These are phyloP conservation scores for Cyberlindnera xylosilytica DNA, from an alignment of 805 yeast genomes.

Conservation along the genomic window DNA sequence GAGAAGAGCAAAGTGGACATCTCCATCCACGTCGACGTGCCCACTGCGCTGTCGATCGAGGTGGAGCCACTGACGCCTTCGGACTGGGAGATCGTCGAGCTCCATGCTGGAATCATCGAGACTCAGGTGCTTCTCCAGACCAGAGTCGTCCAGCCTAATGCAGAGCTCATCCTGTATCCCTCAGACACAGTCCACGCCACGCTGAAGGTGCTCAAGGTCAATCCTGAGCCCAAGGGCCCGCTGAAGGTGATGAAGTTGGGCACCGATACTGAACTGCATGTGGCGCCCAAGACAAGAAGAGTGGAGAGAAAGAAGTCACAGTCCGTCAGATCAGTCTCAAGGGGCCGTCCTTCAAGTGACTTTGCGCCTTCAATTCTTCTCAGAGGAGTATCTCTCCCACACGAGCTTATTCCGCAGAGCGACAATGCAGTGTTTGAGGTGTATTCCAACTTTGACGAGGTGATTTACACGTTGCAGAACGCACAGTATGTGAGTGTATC, in stretches of 20 bases:
- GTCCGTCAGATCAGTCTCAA: conserved; percentile 24
- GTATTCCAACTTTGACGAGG: conserved; percentile 42
- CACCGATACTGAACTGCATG: conserved; percentile 65
- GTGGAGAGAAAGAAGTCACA: conserved; percentile 23
- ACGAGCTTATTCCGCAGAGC: conserved; percentile 32
- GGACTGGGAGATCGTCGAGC: conserved; percentile 91
- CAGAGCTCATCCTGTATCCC: conserved; percentile 66
- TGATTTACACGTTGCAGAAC: conserved; percentile 31
- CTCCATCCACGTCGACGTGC: conserved; percentile 45
- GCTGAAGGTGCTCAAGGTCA: conserved; percentile 48
- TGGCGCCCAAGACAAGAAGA: conserved; percentile 64
- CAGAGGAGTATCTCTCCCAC: conserved; percentile 58
- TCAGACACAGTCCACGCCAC: conserved; percentile 58
- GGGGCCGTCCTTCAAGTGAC: conserved; percentile 22
- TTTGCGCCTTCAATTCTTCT: conserved; percentile 38
- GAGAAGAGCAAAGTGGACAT: conserved; percentile 42
- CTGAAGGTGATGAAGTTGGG: conserved; percentile 47
- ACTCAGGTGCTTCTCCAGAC: conserved; percentile 74
- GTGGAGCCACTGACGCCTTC: conserved; percentile 73
- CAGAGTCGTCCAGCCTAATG: conserved; percentile 62
- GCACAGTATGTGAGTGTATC: conserved; percentile 49
- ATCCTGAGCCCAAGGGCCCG: conserved; percentile 32
- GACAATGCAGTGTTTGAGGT: conserved; percentile 36
- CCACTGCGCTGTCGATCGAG: conserved; percentile 58
- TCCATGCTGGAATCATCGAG: conserved; percentile 76